Evolutionary conservation across 768 basidiomycete genomes (phyloP), one percentile per base, ranked within the genome.

Genomic region (Hirschioporus abietinus): DNA sequence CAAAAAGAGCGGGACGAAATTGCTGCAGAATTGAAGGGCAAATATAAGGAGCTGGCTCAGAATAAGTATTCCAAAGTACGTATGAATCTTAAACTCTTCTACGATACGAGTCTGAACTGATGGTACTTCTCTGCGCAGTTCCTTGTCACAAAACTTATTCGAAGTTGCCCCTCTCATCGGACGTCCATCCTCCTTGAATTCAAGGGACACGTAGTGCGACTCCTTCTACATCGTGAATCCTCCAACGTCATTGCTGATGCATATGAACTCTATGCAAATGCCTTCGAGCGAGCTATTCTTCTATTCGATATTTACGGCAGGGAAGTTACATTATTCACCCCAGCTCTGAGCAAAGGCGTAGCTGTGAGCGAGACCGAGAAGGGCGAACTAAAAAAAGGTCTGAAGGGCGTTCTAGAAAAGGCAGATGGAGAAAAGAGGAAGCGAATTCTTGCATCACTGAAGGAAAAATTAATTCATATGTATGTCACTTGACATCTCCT

Each of bases 261-360:
- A 0, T 98, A 91, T 72, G 95, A 96, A 73, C 83, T 96, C 0
- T 91, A 94, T 72, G 84, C 90, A 7, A 93, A 94, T 63, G 87
- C 92, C 0, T 92, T 91, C 70, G 94, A 96, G 71, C 86, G 93
- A 23, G 84, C 89, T 0, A 79, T 93, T 24, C 81, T 98, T 6
- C 79, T 96, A 7, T 86, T 90, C 20, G 93, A 95, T 68, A 94
- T 97, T 69, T 98, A 95, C 70, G 95, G 95, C 17, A 92, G 91
- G 74, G 95, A 98, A 75, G 89, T 88, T 0, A 80, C 83, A 1
- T 77, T 98, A 34, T 94, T 96, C 76, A 77, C 74, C 36, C 66
- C 68, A 18, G 63, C 61, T 15, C 24, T 34, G 12, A 17, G 25
- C 3, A 61, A 34, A 25, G 60, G 60, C 15, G 81, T 77, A 7